These are phyloP conservation scores for Mollisia scopiformis DNA, from an alignment of 2,329 filamentous ascomycete genomes.

Conservation along the genomic window DNA sequence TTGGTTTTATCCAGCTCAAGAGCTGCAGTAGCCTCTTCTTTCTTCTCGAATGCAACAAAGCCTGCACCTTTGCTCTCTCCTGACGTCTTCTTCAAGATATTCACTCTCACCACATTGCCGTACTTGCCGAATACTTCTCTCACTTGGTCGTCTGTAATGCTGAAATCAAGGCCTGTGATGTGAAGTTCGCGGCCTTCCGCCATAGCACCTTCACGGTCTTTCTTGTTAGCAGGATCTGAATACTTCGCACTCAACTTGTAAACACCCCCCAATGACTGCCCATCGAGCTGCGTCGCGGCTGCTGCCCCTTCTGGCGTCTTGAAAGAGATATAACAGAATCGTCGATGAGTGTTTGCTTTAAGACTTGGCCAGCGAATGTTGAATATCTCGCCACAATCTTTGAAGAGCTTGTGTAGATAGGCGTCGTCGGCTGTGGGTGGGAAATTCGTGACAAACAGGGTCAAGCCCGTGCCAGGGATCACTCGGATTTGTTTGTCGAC, in stretches of 20 bases:
- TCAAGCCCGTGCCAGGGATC: slow-evolving; percentile 74
- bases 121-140: slow-evolving; percentile 73
- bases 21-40: slow-evolving; percentile 70
- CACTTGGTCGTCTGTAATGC: slow-evolving; percentile 68
- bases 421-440: slow-evolving; percentile 74
- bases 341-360: slow-evolving; percentile 83
- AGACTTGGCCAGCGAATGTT: slow-evolving; percentile 89
- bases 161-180: slow-evolving; percentile 68
- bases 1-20: slow-evolving; percentile 71
- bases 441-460: slow-evolving; percentile 90
- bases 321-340: slow-evolving; percentile 98
- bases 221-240: slow-evolving; percentile 79
- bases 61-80: slow-evolving; percentile 77
- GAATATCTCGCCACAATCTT: slow-evolving; percentile 78
- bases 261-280: slow-evolving; percentile 67
- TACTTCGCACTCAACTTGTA: slow-evolving; percentile 77
- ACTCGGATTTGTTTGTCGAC: slow-evolving; percentile 75
- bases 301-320: slow-evolving; percentile 67
- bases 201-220: slow-evolving; percentile 76
- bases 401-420: slow-evolving; percentile 70
- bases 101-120: slow-evolving; percentile 73
- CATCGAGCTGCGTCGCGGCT: slow-evolving; percentile 74
- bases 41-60: slow-evolving; percentile 76
- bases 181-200: slow-evolving; percentile 89
- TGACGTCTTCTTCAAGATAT: slow-evolving; percentile 68